Evolutionary conservation across 495 filamentous ascomycete species (phyloP), one percentile per base, ranked within the genome.

Genomic region (Acidiella bohemica): DNA sequence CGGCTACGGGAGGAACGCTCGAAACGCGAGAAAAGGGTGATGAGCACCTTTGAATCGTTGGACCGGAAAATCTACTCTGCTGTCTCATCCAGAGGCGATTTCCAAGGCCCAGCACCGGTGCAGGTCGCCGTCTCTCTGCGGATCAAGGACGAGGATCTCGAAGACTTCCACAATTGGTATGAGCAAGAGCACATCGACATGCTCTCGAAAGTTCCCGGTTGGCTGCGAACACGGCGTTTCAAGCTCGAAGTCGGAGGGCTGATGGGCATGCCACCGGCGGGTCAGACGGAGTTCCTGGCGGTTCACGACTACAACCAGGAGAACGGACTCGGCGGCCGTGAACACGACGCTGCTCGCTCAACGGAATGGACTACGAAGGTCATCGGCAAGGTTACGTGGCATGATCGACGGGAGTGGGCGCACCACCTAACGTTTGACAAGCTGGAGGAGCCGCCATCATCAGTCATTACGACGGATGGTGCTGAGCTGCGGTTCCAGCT

Each of bases 371-470:
- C 63, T 18, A 59, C 65, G 4, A 66, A 71, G 35, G 59, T 83
- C 23, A 53, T 53, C 19, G 67, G 74, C n/a, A 64, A 68, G 19
- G 71, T 80, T 19, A 61, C 65, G n/a, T 53, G 60, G 26, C 74
- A 68, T 47, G 64, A 56, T 12, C 65, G 73, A 29, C 61, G 80
- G 9, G 59, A 64, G 0, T 87, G 81, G 59, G 62, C 73, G 34
- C 73, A 84, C 50, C 78, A 81, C 52, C 85, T 84, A 60, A 78
- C 78, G 27, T 86, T 90, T 50, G 66, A 72, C 39, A 20, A 42
- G 7, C 39, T 51, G 14, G 28, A 47, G 10, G 48, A 51, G 30
- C 43, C 42, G 12, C 43, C 48, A 3, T 80, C 77, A 5, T 79
- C 66, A 53, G 56, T 84, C 49, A 80, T 77, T 2, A 73, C 76